Conservation (phyloP, 2,329 filamentous ascomycete species). For the Tolypocladium ophioglossoides region DNA sequence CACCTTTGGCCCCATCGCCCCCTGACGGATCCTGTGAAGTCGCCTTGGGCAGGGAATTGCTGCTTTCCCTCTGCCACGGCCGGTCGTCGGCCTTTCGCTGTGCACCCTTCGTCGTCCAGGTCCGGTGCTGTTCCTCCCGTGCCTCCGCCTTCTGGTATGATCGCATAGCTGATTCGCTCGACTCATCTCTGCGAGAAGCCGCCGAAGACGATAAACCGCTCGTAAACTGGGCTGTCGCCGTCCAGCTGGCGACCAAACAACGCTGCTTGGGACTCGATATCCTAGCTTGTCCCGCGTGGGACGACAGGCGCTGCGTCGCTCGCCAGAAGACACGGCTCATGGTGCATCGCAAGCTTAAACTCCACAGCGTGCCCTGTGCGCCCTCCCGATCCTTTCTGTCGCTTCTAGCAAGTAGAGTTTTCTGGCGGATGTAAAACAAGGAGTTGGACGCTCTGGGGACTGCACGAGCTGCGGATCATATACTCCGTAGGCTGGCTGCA, state of each 20-base stretch:
- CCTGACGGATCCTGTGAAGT: constrained; percentile 14
- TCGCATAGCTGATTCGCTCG: background rate
- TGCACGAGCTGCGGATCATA: background rate
- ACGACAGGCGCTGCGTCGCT: background rate
- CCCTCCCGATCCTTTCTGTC: background rate
- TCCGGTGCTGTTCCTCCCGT: background rate
- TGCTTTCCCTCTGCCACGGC: constrained; percentile 56
- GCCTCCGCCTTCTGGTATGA: background rate
- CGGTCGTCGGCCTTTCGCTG: constrained; percentile 48
- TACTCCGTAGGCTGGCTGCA: background rate
- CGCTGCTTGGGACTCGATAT: background rate
- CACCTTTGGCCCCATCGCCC: constrained; percentile 19
- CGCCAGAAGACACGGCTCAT: background rate
- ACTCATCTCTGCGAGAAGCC: background rate
- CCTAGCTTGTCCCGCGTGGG: no score
- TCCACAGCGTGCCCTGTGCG: background rate
- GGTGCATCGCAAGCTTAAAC: background rate
- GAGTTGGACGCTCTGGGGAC: background rate
- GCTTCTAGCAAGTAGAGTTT: background rate
- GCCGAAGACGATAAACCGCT: background rate
- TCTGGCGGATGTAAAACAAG: background rate
- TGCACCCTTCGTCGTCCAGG: constrained; percentile 13
- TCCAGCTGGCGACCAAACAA: background rate
- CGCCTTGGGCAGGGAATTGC: constrained; percentile 27
- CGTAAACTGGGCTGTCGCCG: background rate